phyloP scores from a whole-genome alignment of 2,329 filamentous ascomycete species.

The Fusarium sp. region DNA sequence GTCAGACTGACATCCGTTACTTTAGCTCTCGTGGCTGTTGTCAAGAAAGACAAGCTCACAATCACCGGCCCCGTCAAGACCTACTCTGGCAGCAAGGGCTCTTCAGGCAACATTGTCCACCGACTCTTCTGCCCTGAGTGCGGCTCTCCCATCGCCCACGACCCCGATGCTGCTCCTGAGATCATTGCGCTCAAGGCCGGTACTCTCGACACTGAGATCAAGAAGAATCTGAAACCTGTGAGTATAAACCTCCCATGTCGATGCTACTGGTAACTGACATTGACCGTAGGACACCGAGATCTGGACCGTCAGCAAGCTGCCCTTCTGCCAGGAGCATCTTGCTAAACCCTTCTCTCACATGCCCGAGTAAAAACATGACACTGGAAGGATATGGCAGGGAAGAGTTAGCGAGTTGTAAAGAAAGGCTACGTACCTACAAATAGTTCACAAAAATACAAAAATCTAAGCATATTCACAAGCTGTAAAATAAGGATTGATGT shows the following conservation, averaged over 20 bases:
- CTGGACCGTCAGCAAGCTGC: slow-evolving; percentile 74
- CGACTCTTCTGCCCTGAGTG: slow-evolving; percentile 76
- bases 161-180: slow-evolving; percentile 73
- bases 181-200: slow-evolving; percentile 77
- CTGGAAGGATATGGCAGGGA: slow-evolving; percentile 1
- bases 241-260: slow-evolving; percentile 36
- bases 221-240: slow-evolving; percentile 73
- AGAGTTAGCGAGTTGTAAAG: slow-evolving; percentile 1
- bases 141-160: slow-evolving; percentile 75
- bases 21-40: slow-evolving; percentile 70
- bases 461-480: not conserved
- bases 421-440: not conserved
- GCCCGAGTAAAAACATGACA: slow-evolving; percentile 58
- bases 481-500: not conserved
- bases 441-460: not conserved
- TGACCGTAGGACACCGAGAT: slow-evolving; percentile 70
- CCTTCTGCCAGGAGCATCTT: slow-evolving; percentile 73
- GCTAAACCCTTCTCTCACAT: slow-evolving; percentile 71
- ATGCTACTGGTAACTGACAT: slow-evolving; percentile 11
- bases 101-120: slow-evolving; percentile 70
- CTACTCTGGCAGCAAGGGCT: slow-evolving; percentile 64
- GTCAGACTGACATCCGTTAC: slow-evolving; percentile 4
- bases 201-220: slow-evolving; percentile 69
- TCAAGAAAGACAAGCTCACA: slow-evolving; percentile 71
- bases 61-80: slow-evolving; percentile 72